Evolutionary conservation across 805 yeast species (phyloP).

Genomic region (Scheffersomyces ergatensis): DNA sequence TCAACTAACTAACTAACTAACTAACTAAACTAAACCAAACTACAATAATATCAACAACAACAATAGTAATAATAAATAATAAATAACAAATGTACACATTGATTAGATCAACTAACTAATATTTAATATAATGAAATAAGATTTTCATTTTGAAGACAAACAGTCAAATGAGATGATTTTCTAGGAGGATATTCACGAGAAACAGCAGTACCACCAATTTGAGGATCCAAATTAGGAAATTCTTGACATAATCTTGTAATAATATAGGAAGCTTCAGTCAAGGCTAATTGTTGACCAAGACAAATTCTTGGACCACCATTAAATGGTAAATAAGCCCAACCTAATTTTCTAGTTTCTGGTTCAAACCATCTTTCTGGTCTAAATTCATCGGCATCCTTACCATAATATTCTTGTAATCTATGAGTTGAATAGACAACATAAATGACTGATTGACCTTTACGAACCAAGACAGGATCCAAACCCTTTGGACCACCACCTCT

Average conservation of each 20-base stretch:
- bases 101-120: no score
- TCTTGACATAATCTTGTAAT: slow-evolving; percentile 30
- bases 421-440: slow-evolving; percentile 20
- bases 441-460: slow-evolving; percentile 16
- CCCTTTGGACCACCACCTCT: slow-evolving; percentile 32
- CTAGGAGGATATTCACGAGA: slow-evolving; percentile 21
- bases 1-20: no score
- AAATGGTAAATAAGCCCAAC: slow-evolving; percentile 53
- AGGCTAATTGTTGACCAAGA: slow-evolving; percentile 55
- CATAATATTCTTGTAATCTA: slow-evolving; percentile 22
- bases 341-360: slow-evolving; percentile 27
- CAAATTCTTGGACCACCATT: slow-evolving; percentile 58
- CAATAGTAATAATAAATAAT: no score
- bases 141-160: slow-evolving; percentile 21
- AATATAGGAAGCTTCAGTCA: slow-evolving; percentile 51
- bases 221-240: slow-evolving; percentile 13
- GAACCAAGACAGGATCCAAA: slow-evolving; percentile 16
- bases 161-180: slow-evolving; percentile 28
- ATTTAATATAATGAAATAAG: slow-evolving; percentile 7
- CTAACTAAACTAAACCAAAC: no score
- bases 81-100: no score
- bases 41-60: no score
- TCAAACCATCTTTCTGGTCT: slow-evolving; percentile 39
- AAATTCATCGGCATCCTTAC: slow-evolving; percentile 31
- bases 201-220: slow-evolving; percentile 4